Evolutionary conservation across 495 filamentous ascomycete genomes (phyloP).

Genomic region (Penicillium flavigenum): DNA sequence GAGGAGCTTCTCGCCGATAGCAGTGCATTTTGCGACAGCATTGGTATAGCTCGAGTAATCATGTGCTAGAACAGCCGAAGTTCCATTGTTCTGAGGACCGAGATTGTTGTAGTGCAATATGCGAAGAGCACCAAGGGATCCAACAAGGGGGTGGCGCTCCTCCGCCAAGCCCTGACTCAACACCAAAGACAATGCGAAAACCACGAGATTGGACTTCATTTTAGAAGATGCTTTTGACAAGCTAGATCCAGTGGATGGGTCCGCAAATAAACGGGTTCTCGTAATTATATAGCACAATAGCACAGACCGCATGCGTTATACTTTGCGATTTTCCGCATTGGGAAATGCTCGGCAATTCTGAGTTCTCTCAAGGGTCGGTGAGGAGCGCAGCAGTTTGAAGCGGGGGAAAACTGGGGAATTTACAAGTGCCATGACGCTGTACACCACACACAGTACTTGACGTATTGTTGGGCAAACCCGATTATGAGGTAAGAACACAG

Average conservation of each 20-base stretch:
- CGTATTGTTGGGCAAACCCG: no score
- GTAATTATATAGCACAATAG: background rate
- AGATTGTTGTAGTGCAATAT: constrained; percentile 34
- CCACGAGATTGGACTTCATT: background rate
- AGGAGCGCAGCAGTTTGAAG: no score
- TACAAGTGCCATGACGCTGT: no score
- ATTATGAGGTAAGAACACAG: no score
- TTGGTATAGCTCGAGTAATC: constrained; percentile 14
- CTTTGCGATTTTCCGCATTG: background rate
- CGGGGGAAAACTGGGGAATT: no score
- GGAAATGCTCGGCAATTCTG: no score
- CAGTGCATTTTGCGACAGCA: constrained; percentile 20
- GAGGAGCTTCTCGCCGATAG: constrained; percentile 30
- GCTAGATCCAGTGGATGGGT: background rate
- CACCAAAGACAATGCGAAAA: background rate
- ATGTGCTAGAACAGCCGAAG: constrained; percentile 27
- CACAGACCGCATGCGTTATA: background rate
- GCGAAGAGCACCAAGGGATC: constrained; percentile 25
- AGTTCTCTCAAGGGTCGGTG: no score
- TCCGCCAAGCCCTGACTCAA: background rate
- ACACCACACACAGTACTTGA: no score
- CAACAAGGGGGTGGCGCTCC: background rate
- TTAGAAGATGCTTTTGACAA: background rate
- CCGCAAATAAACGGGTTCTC: background rate
- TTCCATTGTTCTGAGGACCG: constrained; percentile 33